These are phyloP conservation scores for Zalaria obscura DNA, from an alignment of 2,329 filamentous ascomycete species.

Conservation along the genomic window DNA sequence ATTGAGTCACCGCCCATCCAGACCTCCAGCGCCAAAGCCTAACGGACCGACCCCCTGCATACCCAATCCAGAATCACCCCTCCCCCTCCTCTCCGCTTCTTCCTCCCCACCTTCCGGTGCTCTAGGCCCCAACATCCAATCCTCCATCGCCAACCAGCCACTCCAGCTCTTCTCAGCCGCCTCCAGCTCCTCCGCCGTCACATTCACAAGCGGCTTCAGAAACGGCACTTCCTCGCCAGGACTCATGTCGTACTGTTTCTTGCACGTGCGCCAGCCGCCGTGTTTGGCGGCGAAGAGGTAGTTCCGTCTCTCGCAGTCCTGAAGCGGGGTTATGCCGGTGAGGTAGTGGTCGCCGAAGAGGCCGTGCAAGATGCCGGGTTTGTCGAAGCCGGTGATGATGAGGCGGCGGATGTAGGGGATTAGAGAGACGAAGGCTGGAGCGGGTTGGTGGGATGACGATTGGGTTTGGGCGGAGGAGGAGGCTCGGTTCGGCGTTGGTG, in stretches of 20 bases:
- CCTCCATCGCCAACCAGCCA: conserved; percentile 91
- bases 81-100: neutral
- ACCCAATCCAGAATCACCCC: neutral
- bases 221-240: conserved; percentile 72
- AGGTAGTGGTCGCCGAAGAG: conserved; percentile 95
- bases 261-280: conserved; percentile 77
- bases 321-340: conserved; percentile 63
- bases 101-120: neutral
- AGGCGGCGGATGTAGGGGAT: conserved; percentile 83
- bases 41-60: neutral
- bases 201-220: conserved; percentile 64
- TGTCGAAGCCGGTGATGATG: conserved; percentile 83
- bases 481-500: conserved; percentile 16
- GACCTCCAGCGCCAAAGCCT: neutral
- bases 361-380: conserved; percentile 71
- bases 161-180: conserved; percentile 78
- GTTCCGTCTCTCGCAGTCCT: conserved; percentile 83
- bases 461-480: no score
- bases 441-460: conserved; percentile 12
- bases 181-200: conserved; percentile 66
- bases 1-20: neutral
- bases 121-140: conserved; percentile 91
- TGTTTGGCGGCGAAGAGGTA: conserved; percentile 94
- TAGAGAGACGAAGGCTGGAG: conserved; percentile 44
- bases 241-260: conserved; percentile 74